Evolutionary conservation across 139 green algal species (phyloP).

Genomic region (Coelastrella sp.): DNA sequence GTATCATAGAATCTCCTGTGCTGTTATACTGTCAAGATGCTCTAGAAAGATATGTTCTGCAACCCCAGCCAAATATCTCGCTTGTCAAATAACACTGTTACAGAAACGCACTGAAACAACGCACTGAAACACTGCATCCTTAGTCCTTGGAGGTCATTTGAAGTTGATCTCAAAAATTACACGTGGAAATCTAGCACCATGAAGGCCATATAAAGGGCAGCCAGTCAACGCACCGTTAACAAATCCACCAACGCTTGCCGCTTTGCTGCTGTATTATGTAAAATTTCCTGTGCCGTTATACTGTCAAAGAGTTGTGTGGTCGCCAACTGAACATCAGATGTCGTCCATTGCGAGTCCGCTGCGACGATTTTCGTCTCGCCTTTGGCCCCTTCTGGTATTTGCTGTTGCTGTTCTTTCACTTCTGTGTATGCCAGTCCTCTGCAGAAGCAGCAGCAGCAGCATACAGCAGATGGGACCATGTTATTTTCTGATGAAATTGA

Average conservation of each 20-base stretch:
- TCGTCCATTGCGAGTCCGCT: slow-evolving; percentile 42
- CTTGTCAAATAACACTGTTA: too few relatives aligned
- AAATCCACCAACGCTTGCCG: slow-evolving; percentile 60
- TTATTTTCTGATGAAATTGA: neutral
- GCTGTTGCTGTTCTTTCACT: neutral
- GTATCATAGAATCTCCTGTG: slow-evolving; percentile 55
- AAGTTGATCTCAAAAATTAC: too few relatives aligned
- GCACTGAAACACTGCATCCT: too few relatives aligned
- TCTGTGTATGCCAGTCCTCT: neutral
- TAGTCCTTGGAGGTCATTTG: too few relatives aligned
- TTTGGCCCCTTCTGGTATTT: neutral
- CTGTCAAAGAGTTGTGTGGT: slow-evolving; percentile 64
- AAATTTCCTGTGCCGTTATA: slow-evolving; percentile 47
- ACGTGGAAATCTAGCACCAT: too few relatives aligned
- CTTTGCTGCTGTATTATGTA: slow-evolving; percentile 56
- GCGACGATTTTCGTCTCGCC: neutral
- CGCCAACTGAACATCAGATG: slow-evolving; percentile 67
- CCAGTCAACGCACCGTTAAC: neutral
- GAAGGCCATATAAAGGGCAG: neutral
- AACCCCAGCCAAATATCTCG: too few relatives aligned
- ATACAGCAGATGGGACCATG: neutral
- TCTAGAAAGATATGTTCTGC: too few relatives aligned
- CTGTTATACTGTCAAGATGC: slow-evolving; percentile 60
- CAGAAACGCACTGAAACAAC: too few relatives aligned
- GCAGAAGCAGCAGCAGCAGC: neutral